These are phyloP conservation scores for Coemansia sp. DNA, from an alignment of 371 early-diverging fungal genomes.

Conservation along the genomic window DNA sequence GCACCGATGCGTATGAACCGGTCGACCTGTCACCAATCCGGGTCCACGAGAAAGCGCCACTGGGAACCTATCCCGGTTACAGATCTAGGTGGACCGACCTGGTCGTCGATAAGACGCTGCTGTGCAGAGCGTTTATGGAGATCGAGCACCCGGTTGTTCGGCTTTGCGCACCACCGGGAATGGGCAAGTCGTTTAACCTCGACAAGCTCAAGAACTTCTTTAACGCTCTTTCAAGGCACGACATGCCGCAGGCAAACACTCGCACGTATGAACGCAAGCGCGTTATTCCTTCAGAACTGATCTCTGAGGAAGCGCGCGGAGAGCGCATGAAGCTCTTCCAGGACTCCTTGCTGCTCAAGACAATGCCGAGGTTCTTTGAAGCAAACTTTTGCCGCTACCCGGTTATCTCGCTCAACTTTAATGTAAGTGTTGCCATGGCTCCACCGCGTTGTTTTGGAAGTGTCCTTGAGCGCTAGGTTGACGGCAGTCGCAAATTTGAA, in stretches of 20 bases:
- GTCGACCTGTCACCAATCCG: neutral
- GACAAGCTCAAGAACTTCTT: constrained; percentile 1
- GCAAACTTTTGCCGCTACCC: constrained; percentile 10
- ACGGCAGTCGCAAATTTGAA: neutral
- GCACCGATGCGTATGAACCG: too few relatives aligned
- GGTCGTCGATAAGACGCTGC: constrained; percentile 5
- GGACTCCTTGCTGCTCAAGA: neutral
- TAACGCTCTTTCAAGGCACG: constrained; percentile 1
- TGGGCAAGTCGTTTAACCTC: neutral
- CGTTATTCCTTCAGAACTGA: neutral
- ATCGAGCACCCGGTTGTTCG: constrained; percentile 4
- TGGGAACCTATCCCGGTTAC: neutral
- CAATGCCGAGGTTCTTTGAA: neutral
- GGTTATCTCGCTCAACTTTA: constrained; percentile 2
- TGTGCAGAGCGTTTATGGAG: constrained; percentile 7
- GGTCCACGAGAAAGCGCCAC: too few relatives aligned
- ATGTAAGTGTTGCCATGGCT: neutral
- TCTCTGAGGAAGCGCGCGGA: neutral
- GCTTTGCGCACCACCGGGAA: constrained; percentile 5
- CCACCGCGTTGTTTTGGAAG: too few relatives aligned
- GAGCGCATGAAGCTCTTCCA: constrained; percentile 11
- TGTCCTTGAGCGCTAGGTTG: neutral
- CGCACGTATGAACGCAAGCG: neutral
- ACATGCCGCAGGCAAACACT: neutral
- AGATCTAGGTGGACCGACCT: neutral